Evolutionary conservation across 1,139 yeast species (phyloP), one percentile per base, ranked within the genome.

Genomic region (Pneumocystis oryctolagi): DNA sequence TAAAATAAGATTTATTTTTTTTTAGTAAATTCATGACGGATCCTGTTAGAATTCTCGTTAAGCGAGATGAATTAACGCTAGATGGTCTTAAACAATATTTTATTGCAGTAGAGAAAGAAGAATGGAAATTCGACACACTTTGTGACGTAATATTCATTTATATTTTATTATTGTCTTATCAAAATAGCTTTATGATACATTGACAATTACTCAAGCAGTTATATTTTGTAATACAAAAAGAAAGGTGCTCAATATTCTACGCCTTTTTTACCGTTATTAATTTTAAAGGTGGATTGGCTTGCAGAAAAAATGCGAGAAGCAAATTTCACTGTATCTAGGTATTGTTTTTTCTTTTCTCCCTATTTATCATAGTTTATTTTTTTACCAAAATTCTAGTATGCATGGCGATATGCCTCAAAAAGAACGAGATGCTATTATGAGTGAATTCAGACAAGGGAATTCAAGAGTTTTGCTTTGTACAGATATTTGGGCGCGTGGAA

Each of bases 181-280:
- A 25, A 59, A 28, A 59, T 58, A 63, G 64, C 83, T 92, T 77
- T 92, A 92, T 81, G 97, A 90, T 78, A 88, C 98, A 67, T 85
- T 92, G 77, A 89, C 97, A 66, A 96, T 92, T 72, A 90, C 98
- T 71, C 98, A 92, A 80, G 96, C 98, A 66, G 98, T 92, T 75
- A 92, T 92, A 74, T 92, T 92, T 90, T 92, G 98, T 84, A 92
- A 92, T 87, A 92, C 97, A 76, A 87, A 95, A 82, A 80, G 94
- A 75, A 90, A 90, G 14, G 55, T 47, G 14, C 25, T 47, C 25
- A 1, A 9, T 12, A 12, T n/a, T 25, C 9, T 2, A 3, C 25
- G 16, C 12, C 5, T 47, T 47, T 8, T 42, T 8, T 20, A 25
- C 28, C 6, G 9, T 12, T 18, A 25, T 9, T 47, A 20, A 47